A percentile compares a stretch with the other conserved stretches of the same genome.
These are phyloP conservation scores for Suillus tomentosus DNA, from an alignment of 768 basidiomycete species.

Conservation along the genomic window DNA sequence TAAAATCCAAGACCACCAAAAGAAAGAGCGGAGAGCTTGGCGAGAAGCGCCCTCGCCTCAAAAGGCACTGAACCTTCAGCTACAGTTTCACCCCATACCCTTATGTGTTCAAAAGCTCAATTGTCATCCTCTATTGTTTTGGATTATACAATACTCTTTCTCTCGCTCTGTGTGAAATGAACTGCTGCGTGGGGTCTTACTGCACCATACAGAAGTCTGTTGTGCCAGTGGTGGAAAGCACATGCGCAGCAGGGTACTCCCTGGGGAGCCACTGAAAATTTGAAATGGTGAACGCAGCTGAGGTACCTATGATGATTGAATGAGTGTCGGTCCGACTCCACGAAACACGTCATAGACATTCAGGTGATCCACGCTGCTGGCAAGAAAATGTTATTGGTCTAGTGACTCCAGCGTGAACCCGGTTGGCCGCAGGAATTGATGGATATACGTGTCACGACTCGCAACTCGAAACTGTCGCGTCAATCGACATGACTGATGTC, in stretches of 20 bases:
- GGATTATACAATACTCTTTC: not conserved
- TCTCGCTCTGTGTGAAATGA: not conserved
- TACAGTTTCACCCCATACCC: not conserved
- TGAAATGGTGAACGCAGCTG: not conserved
- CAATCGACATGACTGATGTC: not conserved
- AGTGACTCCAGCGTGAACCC: not conserved
- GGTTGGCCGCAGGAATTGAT: not conserved
- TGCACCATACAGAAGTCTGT: not conserved
- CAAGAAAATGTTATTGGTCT: not conserved
- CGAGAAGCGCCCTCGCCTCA: constrained; percentile 1
- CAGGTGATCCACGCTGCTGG: not conserved
- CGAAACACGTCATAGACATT: not conserved
- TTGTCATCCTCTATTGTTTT: not conserved
- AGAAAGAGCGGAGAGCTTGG: not conserved
- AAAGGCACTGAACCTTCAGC: not conserved
- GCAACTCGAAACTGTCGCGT: not conserved
- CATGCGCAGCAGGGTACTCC: too few species aligned
- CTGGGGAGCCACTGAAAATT: not conserved
- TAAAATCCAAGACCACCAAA: not conserved
- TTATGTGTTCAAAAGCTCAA: not conserved
- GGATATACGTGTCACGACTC: not conserved
- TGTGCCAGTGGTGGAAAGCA: too few species aligned
- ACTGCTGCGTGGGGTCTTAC: not conserved
- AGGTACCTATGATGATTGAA: not conserved
- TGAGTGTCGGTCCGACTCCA: not conserved